Evolutionary conservation across 176 grass and related monocot species (phyloP).

Genomic region (Canna indica): DNA sequence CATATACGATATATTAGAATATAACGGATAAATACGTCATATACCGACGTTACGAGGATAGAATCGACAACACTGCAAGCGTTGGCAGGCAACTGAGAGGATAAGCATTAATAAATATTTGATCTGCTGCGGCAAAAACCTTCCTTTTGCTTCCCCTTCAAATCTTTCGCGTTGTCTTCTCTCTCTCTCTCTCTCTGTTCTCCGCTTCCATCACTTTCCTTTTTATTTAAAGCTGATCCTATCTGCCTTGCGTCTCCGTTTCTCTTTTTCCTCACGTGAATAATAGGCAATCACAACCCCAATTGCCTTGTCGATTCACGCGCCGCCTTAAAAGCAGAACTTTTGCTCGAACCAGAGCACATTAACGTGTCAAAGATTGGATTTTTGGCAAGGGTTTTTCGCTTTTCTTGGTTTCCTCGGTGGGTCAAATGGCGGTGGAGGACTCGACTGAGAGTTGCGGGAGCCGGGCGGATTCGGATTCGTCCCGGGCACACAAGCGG

Average conservation of each 20-base stretch:
- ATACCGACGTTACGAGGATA: too few relatives aligned
- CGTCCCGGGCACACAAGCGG: neutral
- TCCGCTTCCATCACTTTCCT: neutral
- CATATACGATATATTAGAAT: too few relatives aligned
- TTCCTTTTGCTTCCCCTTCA: neutral
- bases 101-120: neutral
- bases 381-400: neutral
- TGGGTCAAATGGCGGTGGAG: slow-evolving; percentile 8
- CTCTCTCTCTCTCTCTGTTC: slow-evolving; percentile 1
- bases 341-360: neutral
- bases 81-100: neutral
- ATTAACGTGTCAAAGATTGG: neutral
- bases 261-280: neutral
- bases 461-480: slow-evolving; percentile 12
- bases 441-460: slow-evolving; percentile 16
- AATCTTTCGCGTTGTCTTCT: neutral
- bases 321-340: neutral
- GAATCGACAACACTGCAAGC: too few relatives aligned
- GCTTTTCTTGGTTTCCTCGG: neutral
- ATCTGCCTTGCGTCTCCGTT: neutral
- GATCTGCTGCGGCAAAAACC: neutral
- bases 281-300: neutral
- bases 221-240: neutral
- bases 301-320: neutral
- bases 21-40: too few relatives aligned